Percentiles rank a stretch among this genome's conserved stretches.
phyloP scores from a whole-genome alignment of 371 early-diverging fungal genomes.

The Fennellomyces sp. region DNA sequence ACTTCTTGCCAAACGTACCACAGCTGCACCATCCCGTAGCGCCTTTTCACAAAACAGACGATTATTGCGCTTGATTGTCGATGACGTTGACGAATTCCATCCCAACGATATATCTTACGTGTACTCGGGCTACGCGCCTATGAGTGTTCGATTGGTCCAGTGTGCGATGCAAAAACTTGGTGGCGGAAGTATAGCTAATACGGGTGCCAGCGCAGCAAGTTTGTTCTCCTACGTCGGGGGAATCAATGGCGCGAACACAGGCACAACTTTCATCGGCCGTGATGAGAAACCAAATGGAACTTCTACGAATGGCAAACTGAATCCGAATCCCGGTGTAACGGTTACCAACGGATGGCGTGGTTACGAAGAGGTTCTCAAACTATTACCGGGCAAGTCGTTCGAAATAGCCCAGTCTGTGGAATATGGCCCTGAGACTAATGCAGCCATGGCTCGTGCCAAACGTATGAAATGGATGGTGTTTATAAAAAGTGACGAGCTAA shows the following conservation, averaged over 20 bases:
- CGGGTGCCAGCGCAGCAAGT: constrained; percentile 35
- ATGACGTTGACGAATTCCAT: constrained; percentile 84
- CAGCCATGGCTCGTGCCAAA: constrained; percentile 47
- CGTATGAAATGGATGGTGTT: not conserved
- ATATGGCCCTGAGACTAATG: constrained; percentile 53
- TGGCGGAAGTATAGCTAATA: constrained; percentile 15
- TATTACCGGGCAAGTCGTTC: constrained; percentile 79
- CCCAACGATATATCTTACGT: constrained; percentile 92
- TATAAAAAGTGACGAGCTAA: not conserved
- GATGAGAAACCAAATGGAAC: constrained; percentile 3
- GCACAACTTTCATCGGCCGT: not conserved
- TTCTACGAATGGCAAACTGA: constrained; percentile 10
- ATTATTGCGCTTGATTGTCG: constrained; percentile 79
- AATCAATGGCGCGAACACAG: constrained; percentile 11
- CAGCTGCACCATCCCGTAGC: constrained; percentile 43
- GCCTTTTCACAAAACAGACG: constrained; percentile 66
- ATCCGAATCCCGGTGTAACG: constrained; percentile 4
- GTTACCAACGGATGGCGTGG: constrained; percentile 76
- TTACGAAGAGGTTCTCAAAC: constrained; percentile 79
- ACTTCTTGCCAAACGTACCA: constrained; percentile 61
- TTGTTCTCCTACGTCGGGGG: constrained; percentile 37
- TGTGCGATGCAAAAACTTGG: constrained; percentile 61
- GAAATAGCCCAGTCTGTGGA: constrained; percentile 76
- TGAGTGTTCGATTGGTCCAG: constrained; percentile 89
- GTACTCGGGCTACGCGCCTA: constrained; percentile 93